Percentiles rank a stretch among this genome's conserved stretches.
phyloP scores from a whole-genome alignment of 2,329 filamentous ascomycete species.

The Aspergillus caelatus region DNA sequence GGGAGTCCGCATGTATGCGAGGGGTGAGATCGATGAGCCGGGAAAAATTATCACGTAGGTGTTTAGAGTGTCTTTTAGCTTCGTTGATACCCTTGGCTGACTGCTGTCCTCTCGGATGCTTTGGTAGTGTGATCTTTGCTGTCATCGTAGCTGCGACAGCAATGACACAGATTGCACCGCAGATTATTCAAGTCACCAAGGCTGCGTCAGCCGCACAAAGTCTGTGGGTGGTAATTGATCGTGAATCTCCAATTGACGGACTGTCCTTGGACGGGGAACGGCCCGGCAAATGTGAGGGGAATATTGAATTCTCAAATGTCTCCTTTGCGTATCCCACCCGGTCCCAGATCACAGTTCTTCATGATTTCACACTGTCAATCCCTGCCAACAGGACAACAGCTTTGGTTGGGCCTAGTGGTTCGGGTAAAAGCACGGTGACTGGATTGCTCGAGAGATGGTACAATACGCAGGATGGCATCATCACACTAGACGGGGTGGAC shows the following conservation, averaged over 20 bases:
- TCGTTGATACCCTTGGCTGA: background rate
- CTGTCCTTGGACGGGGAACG: slow-evolving; percentile 23
- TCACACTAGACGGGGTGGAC: slow-evolving; percentile 57
- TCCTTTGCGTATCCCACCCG: slow-evolving; percentile 69
- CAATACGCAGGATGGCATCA: slow-evolving; percentile 41
- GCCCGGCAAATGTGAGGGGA: slow-evolving; percentile 22
- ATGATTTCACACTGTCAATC: slow-evolving; percentile 37
- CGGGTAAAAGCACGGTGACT: slow-evolving; percentile 51
- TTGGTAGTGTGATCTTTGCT: slow-evolving; percentile 27
- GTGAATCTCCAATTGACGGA: slow-evolving; percentile 38
- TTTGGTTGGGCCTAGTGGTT: slow-evolving; percentile 49
- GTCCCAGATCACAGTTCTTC: slow-evolving; percentile 37
- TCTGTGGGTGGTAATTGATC: slow-evolving; percentile 44
- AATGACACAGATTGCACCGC: slow-evolving; percentile 37
- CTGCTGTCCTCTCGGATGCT: background rate
- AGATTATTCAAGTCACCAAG: slow-evolving; percentile 43
- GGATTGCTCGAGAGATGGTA: slow-evolving; percentile 49
- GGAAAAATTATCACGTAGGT: slow-evolving; percentile 29
- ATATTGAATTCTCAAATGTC: slow-evolving; percentile 60
- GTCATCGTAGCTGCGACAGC: slow-evolving; percentile 38
- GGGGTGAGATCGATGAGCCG: slow-evolving; percentile 27
- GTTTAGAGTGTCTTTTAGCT: background rate
- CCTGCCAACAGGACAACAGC: slow-evolving; percentile 44
- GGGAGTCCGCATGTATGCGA: slow-evolving; percentile 32
- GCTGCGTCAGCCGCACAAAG: slow-evolving; percentile 45